Percentiles rank a stretch among this genome's conserved stretches.
These are phyloP conservation scores for Tulasnella sp. DNA, from an alignment of 768 basidiomycete genomes.

Conservation along the genomic window DNA sequence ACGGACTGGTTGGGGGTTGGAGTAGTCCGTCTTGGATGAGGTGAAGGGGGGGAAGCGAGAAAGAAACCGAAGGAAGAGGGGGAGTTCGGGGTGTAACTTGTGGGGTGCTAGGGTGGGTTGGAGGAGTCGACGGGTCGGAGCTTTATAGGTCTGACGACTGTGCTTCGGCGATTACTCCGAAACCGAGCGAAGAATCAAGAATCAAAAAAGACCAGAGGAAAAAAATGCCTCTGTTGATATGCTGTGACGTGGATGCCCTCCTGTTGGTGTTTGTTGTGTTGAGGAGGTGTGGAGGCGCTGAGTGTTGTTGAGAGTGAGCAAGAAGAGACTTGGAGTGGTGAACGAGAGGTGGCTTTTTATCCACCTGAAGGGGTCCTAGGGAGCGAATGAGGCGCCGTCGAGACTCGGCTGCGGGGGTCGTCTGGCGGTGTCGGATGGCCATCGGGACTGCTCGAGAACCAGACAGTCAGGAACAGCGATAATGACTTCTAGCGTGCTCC, in stretches of 20 bases:
- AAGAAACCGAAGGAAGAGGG: not conserved
- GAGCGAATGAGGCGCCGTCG: not conserved
- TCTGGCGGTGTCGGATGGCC: not conserved
- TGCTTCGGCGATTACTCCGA: not conserved
- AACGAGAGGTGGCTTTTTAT: not conserved
- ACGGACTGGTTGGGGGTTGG: not conserved
- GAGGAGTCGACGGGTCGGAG: not conserved
- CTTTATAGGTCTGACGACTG: not conserved
- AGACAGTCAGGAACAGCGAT: not conserved
- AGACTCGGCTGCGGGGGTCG: not conserved
- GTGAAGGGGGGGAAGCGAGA: not conserved
- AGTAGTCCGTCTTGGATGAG: not conserved
- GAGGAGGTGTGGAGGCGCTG: not conserved
- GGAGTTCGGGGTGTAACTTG: not conserved
- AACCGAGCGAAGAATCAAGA: not conserved
- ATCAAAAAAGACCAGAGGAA: not conserved
- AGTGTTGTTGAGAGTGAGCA: not conserved
- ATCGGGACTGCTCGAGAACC: not conserved
- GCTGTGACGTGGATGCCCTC: not conserved
- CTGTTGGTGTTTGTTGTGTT: not conserved
- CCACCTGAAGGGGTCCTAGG: not conserved
- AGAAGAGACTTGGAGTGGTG: not conserved
- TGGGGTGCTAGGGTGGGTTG: not conserved
- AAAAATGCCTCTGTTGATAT: not conserved
- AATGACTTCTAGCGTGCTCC: not conserved